Base-by-base conservation (phyloP, 441 rosid genomes). In the Syzygium malaccense region DNA sequence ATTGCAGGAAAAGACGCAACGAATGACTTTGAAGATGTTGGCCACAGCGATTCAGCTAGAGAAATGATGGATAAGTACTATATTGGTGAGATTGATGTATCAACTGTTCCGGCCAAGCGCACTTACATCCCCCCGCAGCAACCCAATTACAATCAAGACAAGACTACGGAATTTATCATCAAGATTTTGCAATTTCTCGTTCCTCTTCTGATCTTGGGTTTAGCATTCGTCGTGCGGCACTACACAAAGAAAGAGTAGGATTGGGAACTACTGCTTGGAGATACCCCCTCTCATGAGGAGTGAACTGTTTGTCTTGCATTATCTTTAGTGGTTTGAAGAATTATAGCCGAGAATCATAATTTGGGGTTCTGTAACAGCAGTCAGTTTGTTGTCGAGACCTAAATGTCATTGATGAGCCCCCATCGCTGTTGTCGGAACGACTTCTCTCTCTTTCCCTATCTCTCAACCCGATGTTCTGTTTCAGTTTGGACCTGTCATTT, bases 1-100 rank as follows among this genome's bases (percentile, higher is more conserved):
- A 71, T 85, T 88, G 37, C 92, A 98, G 99, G 98, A 86, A 94
- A 95, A 91, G 98, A 97, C 90, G 99, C 97, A 23, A 96, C 98
- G 7, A 93, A 95, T 84, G 99, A 97, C 85, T 97, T 96, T 87
- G 99, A 97, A 92, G 99, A 98, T 60, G 96, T 96, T 3, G 99
- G 99, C 23, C 99, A 98, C 95, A 98, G 99, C 53, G 99, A 98
- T 79, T 78, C 94, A 2, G 99, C 99, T 4, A 92, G 99, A 89
- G 99, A 95, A 20, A 94, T 94, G 95, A 92, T 98, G 98, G 91
- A 86, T 3, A 89, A 95, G 85, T 96, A 96, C 90, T 94, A 79
- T 93, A 94, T 98, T 20, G 99, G 99, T 4, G 96, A 94, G 89
- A 93, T 96, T 4, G 97, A 98, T 88, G 57, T 93, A 51, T 91